phyloP scores from a whole-genome alignment of 2,329 filamentous ascomycete species.

The Aspergillus amoenus region DNA sequence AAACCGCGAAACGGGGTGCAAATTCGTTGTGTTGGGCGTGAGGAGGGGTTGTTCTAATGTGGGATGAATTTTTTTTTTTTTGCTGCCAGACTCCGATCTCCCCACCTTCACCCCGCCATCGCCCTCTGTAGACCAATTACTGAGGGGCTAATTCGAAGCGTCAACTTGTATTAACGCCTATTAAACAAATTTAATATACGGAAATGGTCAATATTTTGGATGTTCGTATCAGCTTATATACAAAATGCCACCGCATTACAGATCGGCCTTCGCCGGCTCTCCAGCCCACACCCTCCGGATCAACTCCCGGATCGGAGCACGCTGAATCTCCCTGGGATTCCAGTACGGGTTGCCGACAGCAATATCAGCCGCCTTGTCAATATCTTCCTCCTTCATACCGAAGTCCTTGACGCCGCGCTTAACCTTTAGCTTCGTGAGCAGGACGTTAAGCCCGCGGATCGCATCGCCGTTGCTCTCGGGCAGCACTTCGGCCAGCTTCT shows the following conservation, averaged over 20 bases:
- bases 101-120: constrained; percentile 36
- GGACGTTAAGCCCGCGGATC: constrained; percentile 55
- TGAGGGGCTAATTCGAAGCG: constrained; percentile 1
- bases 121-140: constrained; percentile 24
- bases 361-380: constrained; percentile 61
- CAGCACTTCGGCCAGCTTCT: constrained; percentile 52
- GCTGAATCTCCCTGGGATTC: constrained; percentile 58
- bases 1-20: neutral
- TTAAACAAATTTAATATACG: neutral
- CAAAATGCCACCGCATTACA: constrained; percentile 35
- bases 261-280: constrained; percentile 54
- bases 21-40: neutral
- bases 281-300: constrained; percentile 62
- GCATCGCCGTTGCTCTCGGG: constrained; percentile 60
- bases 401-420: constrained; percentile 54
- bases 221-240: constrained; percentile 5
- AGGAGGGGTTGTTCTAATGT: constrained; percentile 8
- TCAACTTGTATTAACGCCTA: neutral
- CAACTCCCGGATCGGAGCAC: constrained; percentile 53
- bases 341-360: constrained; percentile 59
- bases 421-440: constrained; percentile 55
- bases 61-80: constrained; percentile 22
- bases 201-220: neutral
- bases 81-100: constrained; percentile 18
- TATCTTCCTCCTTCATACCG: constrained; percentile 60